Base-by-base conservation (phyloP, 768 basidiomycete genomes). In the Gymnopilus junonius region DNA sequence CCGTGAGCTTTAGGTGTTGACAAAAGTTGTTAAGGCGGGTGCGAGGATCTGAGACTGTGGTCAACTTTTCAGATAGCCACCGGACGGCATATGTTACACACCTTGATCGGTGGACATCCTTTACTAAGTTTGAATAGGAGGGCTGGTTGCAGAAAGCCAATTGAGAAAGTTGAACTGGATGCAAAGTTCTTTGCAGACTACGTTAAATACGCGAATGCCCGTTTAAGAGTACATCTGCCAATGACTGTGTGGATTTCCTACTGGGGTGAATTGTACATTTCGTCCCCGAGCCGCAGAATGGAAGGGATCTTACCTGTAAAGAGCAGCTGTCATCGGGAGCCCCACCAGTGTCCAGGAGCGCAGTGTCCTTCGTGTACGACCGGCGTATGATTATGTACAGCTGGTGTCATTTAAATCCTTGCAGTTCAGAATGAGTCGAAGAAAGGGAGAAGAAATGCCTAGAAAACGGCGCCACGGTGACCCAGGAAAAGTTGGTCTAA, bases 21-120 rank as follows among this genome's bases (percentile, higher is more conserved):
- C 54, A 55, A 40, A 55, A 55, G 35, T 55, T 55, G 23, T 55
- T 55, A 27, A 55, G 54, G 35, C 54, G 54, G 3, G 54, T 55
- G 54, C 54, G 54, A 15, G 14, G 21, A 29, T 55, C 54, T 55
- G 10, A 17, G 20, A 34, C 27, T 1, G 32, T n/a, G 23, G 6
- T 51, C 8, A 32, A 8, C 7, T 7, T 35, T 51, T 11, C 6
- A 51, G 32, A 20, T 20, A 29, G 27, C 48, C 8, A 8, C 15
- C 48, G 11, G 12, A 50, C 15, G 3, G 31, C 23, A 14, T 27
- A 32, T 29, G 7, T 29, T 2, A 32, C 27, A 32, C 7, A 51
- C 48, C 48, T 17, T 29, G 15, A 51, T n/a, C 48, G n/a, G 48
- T 10, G 4, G 48, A 31, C 48, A 51, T 51, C 32, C 21, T 51